Base-by-base conservation (phyloP, 306 rosid genomes). In the Corylus avellana region DNA sequence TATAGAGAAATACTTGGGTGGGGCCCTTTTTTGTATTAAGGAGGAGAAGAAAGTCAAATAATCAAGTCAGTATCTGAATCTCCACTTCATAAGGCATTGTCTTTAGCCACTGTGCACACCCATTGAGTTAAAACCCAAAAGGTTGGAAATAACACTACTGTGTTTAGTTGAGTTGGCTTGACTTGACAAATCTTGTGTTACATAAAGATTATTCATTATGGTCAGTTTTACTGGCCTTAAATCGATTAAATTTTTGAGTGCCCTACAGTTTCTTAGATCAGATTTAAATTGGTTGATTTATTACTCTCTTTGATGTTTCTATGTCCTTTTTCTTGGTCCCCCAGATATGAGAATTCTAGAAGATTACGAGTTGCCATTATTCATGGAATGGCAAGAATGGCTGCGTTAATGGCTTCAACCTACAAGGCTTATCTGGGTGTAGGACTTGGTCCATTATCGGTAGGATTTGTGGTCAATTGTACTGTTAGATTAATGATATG, bases 311-410 rank as follows among this genome's bases (percentile, higher is more conserved):
- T 72, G 14, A 72, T 59, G 69, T 47, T 7, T 7, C 79, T 54
- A 12, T 25, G 16, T 39, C 2, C 58, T 64, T 77, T 17, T 9
- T 17, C 53, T 25, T 74, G 79, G 70, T 17, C 63, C 75, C 75
- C 68, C 79, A 93, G 99, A 75, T 96, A 96, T 16, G 97, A 96
- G 86, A 87, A 73, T 20, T 81, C 87, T 61, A 88, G 99, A 80
- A 85, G 90, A 88, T 55, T 96, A 25, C 84, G 99, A 32, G 98
- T 96, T 72, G 97, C 94, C 7, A 22, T 87, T 56, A 84, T 93
- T 79, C 99, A 96, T 77, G 97, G 94, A 87, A 88, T 96, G 99
- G 99, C 99, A 73, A 90, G 99, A 87, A 93, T 91, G 97, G 98
- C 99, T 74, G 99, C 99, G 61, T 55, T 78, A 32, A 96, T 93